Conservation (phyloP, 2,329 filamentous ascomycete species). For the Penicillium sp. region DNA sequence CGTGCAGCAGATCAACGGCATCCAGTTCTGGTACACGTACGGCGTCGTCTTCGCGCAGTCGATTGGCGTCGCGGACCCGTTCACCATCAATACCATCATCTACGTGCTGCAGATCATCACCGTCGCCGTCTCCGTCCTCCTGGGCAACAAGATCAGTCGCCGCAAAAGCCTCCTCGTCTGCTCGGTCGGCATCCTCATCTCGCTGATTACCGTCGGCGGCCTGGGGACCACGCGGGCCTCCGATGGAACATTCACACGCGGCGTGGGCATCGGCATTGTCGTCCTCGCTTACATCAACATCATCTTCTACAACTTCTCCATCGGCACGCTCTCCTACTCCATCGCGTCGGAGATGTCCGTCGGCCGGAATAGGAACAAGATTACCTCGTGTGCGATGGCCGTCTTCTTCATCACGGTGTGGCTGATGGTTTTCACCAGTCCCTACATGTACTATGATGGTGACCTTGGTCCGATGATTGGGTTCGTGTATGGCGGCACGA, state of each 20-base stretch:
- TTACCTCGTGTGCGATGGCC: conserved; percentile 49
- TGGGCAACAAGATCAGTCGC: conserved; percentile 48
- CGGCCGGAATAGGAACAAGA: conserved; percentile 55
- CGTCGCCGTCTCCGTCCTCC: conserved; percentile 45
- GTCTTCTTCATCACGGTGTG: conserved; percentile 46
- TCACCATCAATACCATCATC: conserved; percentile 49
- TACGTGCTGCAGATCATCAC: conserved; percentile 52
- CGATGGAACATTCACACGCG: conserved; percentile 23
- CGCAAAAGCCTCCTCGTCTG: conserved; percentile 46
- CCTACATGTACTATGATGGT: conserved; percentile 42
- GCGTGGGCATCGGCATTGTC: conserved; percentile 41
- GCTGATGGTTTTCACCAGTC: conserved; percentile 40
- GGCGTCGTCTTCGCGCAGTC: conserved; percentile 51
- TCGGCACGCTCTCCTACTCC: conserved; percentile 49
- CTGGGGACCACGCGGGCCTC: conserved; percentile 43
- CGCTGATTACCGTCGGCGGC: conserved; percentile 50
- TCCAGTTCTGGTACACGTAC: conserved; percentile 54
- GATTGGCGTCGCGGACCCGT: conserved; percentile 49
- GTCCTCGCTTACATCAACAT: conserved; percentile 51
- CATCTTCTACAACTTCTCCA: conserved; percentile 53
- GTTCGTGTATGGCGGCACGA: conserved; percentile 41
- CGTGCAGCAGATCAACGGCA: conserved; percentile 57
- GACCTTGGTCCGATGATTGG: conserved; percentile 40
- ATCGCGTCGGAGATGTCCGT: conserved; percentile 55
- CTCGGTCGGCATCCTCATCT: conserved; percentile 46